These are phyloP conservation scores for Pseudocercospora fijiensis DNA, from an alignment of 2,329 filamentous ascomycete genomes.

Conservation along the genomic window DNA sequence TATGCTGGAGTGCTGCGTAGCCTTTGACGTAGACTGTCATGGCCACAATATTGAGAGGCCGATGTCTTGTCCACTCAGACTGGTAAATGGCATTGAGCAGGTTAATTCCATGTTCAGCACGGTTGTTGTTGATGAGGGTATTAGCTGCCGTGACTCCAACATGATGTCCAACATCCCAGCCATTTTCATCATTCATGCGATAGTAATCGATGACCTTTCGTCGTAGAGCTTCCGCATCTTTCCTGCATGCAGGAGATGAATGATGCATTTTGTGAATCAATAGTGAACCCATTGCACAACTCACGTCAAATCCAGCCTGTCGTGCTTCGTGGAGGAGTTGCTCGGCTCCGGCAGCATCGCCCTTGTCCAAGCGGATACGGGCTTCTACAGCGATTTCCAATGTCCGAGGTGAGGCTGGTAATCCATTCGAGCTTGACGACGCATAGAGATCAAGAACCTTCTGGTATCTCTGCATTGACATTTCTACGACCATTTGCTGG, in stretches of 20 bases:
- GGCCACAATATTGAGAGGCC: constrained; percentile 33
- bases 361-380: constrained; percentile 28
- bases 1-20: constrained; percentile 26
- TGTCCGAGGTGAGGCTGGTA: constrained; percentile 30
- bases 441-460: constrained; percentile 32
- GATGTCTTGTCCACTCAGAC: constrained; percentile 26
- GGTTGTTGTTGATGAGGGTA: constrained; percentile 30
- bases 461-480: constrained; percentile 26
- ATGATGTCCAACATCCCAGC: constrained; percentile 30
- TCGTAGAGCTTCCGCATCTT: constrained; percentile 24
- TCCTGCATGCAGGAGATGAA: constrained; percentile 9
- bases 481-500: constrained; percentile 31
- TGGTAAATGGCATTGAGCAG: constrained; percentile 33
- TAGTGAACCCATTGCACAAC: constrained; percentile 31
- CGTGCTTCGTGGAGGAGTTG: constrained; percentile 29
- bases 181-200: constrained; percentile 32
- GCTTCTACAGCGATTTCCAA: constrained; percentile 37
- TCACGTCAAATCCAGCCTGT: constrained; percentile 35
- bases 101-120: constrained; percentile 30
- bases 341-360: constrained; percentile 24
- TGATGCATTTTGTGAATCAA: constrained; percentile 32
- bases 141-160: constrained; percentile 35
- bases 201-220: constrained; percentile 34
- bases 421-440: constrained; percentile 21
- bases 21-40: constrained; percentile 38